These are phyloP conservation scores for Nepenthes alata DNA, from an alignment of 179 eudicot species.

Conservation along the genomic window DNA sequence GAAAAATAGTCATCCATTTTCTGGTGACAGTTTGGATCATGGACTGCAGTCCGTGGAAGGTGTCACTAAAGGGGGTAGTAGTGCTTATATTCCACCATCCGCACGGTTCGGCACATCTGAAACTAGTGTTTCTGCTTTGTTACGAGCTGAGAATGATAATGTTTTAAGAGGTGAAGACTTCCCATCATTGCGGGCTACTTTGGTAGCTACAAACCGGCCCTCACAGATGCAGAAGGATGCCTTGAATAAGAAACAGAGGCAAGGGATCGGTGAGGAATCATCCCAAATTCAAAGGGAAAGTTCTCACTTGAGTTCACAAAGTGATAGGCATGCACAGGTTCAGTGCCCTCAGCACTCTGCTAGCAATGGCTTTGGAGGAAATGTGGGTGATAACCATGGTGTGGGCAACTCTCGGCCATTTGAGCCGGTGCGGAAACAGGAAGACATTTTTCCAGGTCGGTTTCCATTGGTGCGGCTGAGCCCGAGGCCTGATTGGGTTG, in stretches of 20 bases:
- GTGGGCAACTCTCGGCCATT: slow-evolving; percentile 21
- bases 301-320: slow-evolving; percentile 22
- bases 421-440: slow-evolving; percentile 41
- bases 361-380: slow-evolving; percentile 20
- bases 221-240: slow-evolving; percentile 64
- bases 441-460: slow-evolving; percentile 47
- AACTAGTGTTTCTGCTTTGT: slow-evolving; percentile 16
- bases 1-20: slow-evolving; percentile 17
- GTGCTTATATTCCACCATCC: slow-evolving; percentile 49
- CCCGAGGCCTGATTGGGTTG: slow-evolving; percentile 96
- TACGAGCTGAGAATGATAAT: slow-evolving; percentile 27
- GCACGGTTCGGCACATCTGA: slow-evolving; percentile 31
- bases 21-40: slow-evolving; percentile 27
- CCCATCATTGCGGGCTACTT: slow-evolving; percentile 72
- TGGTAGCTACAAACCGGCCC: slow-evolving; percentile 44
- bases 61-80: slow-evolving; percentile 17
- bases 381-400: slow-evolving; percentile 22
- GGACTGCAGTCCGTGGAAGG: slow-evolving; percentile 21
- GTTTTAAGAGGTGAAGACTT: slow-evolving; percentile 95
- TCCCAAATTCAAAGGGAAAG: slow-evolving; percentile 29
- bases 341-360: slow-evolving; percentile 18
- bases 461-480: slow-evolving; percentile 63
- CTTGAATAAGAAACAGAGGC: slow-evolving; percentile 42
- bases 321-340: slow-evolving; percentile 37
- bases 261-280: slow-evolving; percentile 25